These are phyloP conservation scores for Lavandula angustifolia DNA, from an alignment of 257 asterid genomes.

Conservation along the genomic window DNA sequence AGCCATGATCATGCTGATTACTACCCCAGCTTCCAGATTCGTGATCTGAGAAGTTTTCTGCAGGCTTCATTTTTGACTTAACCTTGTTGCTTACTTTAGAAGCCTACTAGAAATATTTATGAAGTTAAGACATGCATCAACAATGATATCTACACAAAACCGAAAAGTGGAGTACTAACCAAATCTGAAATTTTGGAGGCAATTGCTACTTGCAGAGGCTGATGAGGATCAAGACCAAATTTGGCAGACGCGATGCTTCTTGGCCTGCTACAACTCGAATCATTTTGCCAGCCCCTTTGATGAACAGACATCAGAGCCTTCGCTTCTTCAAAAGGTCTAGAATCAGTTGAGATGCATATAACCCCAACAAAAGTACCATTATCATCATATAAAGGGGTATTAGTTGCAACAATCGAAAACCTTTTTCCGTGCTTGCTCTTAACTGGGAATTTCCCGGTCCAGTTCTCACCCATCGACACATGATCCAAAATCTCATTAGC, in stretches of 20 bases:
- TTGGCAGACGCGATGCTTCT: conserved; percentile 52
- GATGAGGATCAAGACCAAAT: conserved; percentile 79
- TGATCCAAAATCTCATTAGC: conserved; percentile 56
- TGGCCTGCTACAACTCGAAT: conserved; percentile 45
- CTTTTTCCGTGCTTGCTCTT: conserved; percentile 61
- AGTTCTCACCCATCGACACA: conserved; percentile 63
- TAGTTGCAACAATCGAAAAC: conserved; percentile 57
- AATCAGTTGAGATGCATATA: conserved; percentile 65
- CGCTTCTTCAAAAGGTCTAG: conserved; percentile 59
- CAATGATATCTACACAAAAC: conserved; percentile 9
- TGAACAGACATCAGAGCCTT: conserved; percentile 38
- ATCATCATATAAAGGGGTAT: conserved; percentile 82
- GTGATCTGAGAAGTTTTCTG: conserved; percentile 49
- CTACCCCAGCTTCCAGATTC: conserved; percentile 73
- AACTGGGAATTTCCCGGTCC: conserved; percentile 88
- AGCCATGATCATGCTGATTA: conserved; percentile 56
- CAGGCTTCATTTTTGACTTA: conserved; percentile 68
- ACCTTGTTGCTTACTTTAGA: conserved; percentile 85
- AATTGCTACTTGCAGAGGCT: conserved; percentile 72
- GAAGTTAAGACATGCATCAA: conserved; percentile 29
- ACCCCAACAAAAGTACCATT: conserved; percentile 68
- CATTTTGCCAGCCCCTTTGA: conserved; percentile 37
- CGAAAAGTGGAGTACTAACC: conserved; percentile 46
- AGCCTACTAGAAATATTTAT: conserved; percentile 52
- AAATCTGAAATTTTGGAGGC: conserved; percentile 82